Evolutionary conservation across 306 rosid species (phyloP), one percentile per base, ranked within the genome.

Genomic region (Cicer judaicum): DNA sequence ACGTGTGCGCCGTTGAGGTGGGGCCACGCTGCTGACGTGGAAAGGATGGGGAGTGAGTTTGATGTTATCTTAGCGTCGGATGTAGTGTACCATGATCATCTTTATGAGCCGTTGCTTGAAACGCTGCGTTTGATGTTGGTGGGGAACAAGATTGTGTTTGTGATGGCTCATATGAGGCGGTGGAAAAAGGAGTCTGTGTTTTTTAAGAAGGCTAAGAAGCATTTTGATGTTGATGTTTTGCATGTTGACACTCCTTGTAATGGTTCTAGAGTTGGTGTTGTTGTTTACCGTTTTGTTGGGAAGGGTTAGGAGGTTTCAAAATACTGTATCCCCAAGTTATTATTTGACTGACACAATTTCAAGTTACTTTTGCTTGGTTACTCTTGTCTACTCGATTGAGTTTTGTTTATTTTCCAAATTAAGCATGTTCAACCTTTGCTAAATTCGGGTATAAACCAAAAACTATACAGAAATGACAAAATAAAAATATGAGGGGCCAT

Each of bases 151-250:
- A 81, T 42, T 84, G 79, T 73, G 76, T 90, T 94, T 34, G 78
- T 94, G 64, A 94, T 94, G 98, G 95, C 97, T 4, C 97, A 94
- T 73, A 34, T 91, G 79, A 87, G 76, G 81, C 78, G 98, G 87
- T 91, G 98, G 98, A 94, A 90, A 49, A 94, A 91, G 78, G 98
- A 94, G 0, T 90, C 95, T 1, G 64, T 38, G 1, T 94, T 94
- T 74, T 94, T 94, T 81, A 91, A 83, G 91, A 94, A 84, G 57
- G 97, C 96, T 0, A 91, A 72, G 86, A 91, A 88, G 85, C 68
- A 72, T 24, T 94, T 94, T 15, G 41, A 13, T 0, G 88, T 91
- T 7, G 85, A 94, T 55, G 87, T 90, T 66, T 72, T 91, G 64
- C 86, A 84, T 72, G 75, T 72, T 24, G 89, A 86, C 64, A 43